phyloP scores from a whole-genome alignment of 129 eudicot species.

The Flaveria ramosissima region DNA sequence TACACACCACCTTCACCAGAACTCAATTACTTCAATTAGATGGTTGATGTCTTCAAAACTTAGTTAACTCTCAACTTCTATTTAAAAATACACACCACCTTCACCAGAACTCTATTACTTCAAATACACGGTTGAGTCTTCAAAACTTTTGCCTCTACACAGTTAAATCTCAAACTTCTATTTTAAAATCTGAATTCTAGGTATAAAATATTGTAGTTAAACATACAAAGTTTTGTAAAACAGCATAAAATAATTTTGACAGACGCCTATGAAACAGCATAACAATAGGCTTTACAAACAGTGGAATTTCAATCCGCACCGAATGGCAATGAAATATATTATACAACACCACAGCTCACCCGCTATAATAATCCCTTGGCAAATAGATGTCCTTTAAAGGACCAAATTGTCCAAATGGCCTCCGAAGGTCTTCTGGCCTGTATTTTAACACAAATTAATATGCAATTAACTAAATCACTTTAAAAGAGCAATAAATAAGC shows the following conservation, averaged over 20 bases:
- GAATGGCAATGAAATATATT: not conserved
- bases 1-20: slow-evolving; percentile 72
- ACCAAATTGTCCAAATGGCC: slow-evolving; percentile 84
- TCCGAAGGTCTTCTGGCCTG: slow-evolving; percentile 86
- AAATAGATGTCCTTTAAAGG: slow-evolving; percentile 70
- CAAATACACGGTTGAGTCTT: too few species aligned
- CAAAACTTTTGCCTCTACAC: slow-evolving; percentile 44
- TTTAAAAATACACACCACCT: too few species aligned
- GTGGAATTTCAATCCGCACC: too few species aligned
- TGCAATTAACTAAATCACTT: not conserved
- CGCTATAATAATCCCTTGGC: slow-evolving; percentile 86
- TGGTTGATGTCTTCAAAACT: slow-evolving; percentile 28
- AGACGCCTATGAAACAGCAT: not conserved
- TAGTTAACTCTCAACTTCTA: not conserved
- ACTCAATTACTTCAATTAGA: slow-evolving; percentile 59
- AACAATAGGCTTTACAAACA: too few species aligned
- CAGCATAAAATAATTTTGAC: not conserved
- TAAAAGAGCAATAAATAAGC: not conserved
- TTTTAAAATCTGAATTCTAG: slow-evolving; percentile 30
- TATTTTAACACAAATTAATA: not conserved
- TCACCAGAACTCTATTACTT: too few species aligned
- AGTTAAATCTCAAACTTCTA: slow-evolving; percentile 61
- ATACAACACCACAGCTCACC: slow-evolving; percentile 51
- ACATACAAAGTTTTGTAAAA: not conserved
- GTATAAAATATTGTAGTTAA: not conserved